These are phyloP conservation scores for Colletotrichum scovillei DNA, from an alignment of 2,329 filamentous ascomycete species.

Conservation along the genomic window DNA sequence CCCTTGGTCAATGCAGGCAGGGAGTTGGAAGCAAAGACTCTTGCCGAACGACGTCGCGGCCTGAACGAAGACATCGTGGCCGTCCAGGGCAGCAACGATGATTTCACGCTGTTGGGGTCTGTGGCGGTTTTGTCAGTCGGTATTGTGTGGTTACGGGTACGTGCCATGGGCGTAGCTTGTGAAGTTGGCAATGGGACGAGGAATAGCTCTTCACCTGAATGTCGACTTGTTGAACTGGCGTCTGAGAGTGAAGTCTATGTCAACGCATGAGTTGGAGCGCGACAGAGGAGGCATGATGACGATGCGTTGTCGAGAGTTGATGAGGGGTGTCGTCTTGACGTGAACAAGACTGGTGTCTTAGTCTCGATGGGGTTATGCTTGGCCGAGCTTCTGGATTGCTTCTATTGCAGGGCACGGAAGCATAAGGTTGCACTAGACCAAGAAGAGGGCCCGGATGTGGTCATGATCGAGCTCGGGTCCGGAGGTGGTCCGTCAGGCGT, in stretches of 20 bases:
- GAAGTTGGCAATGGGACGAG: conserved; percentile 1
- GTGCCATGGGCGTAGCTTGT: background rate
- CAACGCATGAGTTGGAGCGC: conserved; percentile 63
- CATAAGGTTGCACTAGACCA: conserved; percentile 29
- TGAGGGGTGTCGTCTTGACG: conserved; percentile 9
- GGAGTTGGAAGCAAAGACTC: conserved; percentile 91
- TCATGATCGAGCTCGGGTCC: conserved; percentile 30
- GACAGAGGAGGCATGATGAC: conserved; percentile 54
- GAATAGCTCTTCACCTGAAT: conserved; percentile 71
- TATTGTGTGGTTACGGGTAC: background rate
- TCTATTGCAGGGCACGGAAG: conserved; percentile 13
- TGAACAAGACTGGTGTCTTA: conserved; percentile 5
- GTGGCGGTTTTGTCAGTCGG: conserved; percentile 54
- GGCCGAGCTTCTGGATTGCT: conserved; percentile 19
- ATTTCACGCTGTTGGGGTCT: conserved; percentile 85
- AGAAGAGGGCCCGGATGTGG: conserved; percentile 20
- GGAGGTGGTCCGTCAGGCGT: conserved; percentile 28
- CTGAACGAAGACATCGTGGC: conserved; percentile 93
- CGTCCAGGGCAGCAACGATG: conserved; percentile 81
- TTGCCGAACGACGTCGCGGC: conserved; percentile 93
- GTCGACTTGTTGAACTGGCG: conserved; percentile 78
- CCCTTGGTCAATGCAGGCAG: conserved; percentile 87
- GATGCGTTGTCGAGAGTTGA: conserved; percentile 26
- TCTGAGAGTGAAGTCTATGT: conserved; percentile 80
- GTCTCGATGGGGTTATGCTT: conserved; percentile 6